Base-by-base conservation (phyloP, 164 flowering plant genomes). In the Annona cherimola region DNA sequence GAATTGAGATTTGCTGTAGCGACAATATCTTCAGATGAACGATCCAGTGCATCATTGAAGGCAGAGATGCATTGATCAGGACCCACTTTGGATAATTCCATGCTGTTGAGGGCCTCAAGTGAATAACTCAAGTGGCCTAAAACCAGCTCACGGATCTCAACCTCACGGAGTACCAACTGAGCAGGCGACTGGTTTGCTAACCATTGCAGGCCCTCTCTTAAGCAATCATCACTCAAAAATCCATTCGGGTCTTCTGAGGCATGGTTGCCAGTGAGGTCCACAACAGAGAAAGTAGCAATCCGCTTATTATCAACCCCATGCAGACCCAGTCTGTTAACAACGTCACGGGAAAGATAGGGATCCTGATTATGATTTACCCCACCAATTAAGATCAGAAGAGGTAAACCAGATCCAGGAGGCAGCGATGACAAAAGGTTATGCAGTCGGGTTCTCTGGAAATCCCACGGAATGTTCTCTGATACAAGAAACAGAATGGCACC, bases 131-230 rank as follows among this genome's bases (percentile, higher is more conserved):
- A 79, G 77, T 83, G 86, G 68, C 79, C 68, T 59, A 83, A 64
- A 63, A 88, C 87, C 72, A 90, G 81, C 62, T 92, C 90, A 35
- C 83, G 91, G 1, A 84, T 77, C 79, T 82, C 86, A 19, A 79
- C 74, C 57, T 74, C 57, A 40, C 50, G 79, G 54, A 91, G 83
- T 77, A 73, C 74, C 45, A 93, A 90, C 77, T 91, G 95, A 42
- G 61, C 54, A 16, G 87, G 88, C 41, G 96, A 83, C 66, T 87
- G 79, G 46, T 86, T 78, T 5, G 99, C 97, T 73, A 95, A 78
- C 98, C 99, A 93, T 70, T 76, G 74, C 19, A 95, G 82, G 19
- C 93, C 97, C 69, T 90, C 86, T 74, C 84, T 84, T 61, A 95
- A 73, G 60, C 67, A 72, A 71, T 82, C 72, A 42, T 85, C 88